A percentile compares a stretch with the other conserved stretches of the same genome.
Evolutionary conservation across 2,329 filamentous ascomycete species (phyloP).

Genomic region (Aspergillus fischeri): DNA sequence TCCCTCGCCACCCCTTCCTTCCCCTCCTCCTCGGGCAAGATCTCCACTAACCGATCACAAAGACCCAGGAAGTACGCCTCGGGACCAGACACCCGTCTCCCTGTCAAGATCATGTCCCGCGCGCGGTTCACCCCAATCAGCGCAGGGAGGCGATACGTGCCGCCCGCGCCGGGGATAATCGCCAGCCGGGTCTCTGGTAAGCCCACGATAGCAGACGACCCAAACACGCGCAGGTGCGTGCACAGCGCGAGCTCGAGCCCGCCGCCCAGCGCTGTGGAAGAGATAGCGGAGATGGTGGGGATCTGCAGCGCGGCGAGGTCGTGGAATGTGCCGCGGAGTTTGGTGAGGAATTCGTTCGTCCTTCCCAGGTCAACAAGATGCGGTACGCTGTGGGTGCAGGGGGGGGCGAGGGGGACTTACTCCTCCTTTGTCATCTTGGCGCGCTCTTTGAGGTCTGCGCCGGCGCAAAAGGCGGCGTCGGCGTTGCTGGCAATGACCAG

Average conservation of each 20-base stretch:
- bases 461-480: conserved; percentile 88
- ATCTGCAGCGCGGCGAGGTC: conserved; percentile 72
- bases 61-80: conserved; percentile 92
- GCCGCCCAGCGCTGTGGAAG: conserved; percentile 82
- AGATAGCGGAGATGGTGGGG: conserved; percentile 84
- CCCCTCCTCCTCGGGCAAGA: conserved; percentile 53
- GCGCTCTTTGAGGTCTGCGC: conserved; percentile 89
- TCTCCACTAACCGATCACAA: conserved; percentile 83
- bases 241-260: conserved; percentile 89
- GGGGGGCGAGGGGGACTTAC: conserved; percentile 42
- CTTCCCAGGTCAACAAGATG: conserved; percentile 43
- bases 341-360: conserved; percentile 71
- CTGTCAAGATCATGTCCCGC: conserved; percentile 86
- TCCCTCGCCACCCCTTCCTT: conserved; percentile 59
- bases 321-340: conserved; percentile 71
- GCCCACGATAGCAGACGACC: conserved; percentile 71
- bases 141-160: conserved; percentile 79
- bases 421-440: conserved; percentile 71
- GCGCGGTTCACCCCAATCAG: conserved; percentile 77
- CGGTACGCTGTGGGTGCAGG: no score
- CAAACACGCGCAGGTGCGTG: conserved; percentile 84
- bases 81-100: conserved; percentile 72
- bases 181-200: conserved; percentile 89
- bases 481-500: conserved; percentile 79
- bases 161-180: conserved; percentile 92